Percentiles rank a stretch among this genome's conserved stretches.
Evolutionary conservation across 2,329 filamentous ascomycete species (phyloP).

Genomic region (Beauveria asiatica): DNA sequence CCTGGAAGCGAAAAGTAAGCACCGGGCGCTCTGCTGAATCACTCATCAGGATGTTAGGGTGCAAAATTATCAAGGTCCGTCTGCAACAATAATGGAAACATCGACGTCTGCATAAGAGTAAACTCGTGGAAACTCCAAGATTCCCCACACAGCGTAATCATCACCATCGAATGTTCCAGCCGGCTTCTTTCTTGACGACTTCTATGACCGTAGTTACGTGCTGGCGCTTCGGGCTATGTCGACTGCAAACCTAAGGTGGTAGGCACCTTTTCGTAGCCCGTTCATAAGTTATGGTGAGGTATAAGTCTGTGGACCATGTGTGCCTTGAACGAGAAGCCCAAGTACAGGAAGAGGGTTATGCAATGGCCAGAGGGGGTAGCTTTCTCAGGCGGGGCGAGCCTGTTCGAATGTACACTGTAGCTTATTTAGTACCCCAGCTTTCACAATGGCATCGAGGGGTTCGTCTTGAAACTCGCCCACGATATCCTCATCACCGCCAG

Average conservation of each 20-base stretch:
- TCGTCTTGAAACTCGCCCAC: background rate
- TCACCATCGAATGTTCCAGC: background rate
- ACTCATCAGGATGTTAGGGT: too few species aligned
- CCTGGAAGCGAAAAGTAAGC: too few species aligned
- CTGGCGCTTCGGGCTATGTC: background rate
- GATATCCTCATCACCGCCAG: background rate
- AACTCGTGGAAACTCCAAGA: background rate
- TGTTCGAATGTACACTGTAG: too few species aligned
- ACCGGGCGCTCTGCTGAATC: too few species aligned
- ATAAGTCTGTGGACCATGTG: background rate
- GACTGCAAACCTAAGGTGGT: background rate
- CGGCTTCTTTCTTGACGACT: background rate
- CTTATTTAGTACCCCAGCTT: background rate
- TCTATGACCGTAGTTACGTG: background rate
- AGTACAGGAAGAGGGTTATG: background rate
- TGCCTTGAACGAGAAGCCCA: background rate
- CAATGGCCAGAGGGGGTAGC: too few species aligned
- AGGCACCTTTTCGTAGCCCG: background rate
- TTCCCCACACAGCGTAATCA: background rate
- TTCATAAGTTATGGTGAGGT: background rate
- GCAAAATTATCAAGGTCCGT: too few species aligned
- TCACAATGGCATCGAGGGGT: background rate
- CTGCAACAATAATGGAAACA: too few species aligned
- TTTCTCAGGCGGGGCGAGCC: background rate
- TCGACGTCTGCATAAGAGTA: background rate